Evolutionary conservation across 441 rosid species (phyloP), one percentile per base, ranked within the genome.

Genomic region (Isatis lusitanica): DNA sequence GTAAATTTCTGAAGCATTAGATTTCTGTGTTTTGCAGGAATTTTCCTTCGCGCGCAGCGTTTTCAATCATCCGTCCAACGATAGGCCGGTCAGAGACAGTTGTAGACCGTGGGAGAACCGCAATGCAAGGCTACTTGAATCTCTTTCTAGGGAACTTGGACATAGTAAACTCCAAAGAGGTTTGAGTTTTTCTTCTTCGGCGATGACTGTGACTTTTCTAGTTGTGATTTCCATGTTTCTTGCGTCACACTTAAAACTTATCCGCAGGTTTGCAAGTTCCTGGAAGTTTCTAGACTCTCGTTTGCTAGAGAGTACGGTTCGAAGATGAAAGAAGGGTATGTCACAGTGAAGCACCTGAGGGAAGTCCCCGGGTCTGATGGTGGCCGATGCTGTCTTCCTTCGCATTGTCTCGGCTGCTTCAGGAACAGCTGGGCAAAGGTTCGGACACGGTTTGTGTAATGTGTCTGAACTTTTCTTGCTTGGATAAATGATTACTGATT

Each of bases 241-340:
- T 78, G 72, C 17, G 3, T 73, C 65, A 73, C 70, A 73, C 44
- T 67, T 11, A 15, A 53, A 26, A 33, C 0, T 11, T 66, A 43
- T 56, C 35, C 44, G 21, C 82, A 89, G 94, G 94, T 89, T 15
- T 89, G 94, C 87, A 89, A 80, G 81, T 89, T 89, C 71, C 75
- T 89, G 65, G 95, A 89, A 83, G 92, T 87, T 47, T 89, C 95
- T 15, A 89, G 80, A 62, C 81, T 87, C 51, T 89, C 95, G 26
- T 89, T 89, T 79, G 79, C 86, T 47, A 81, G 82, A 35, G 92
- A 87, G 66, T 87, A 89, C 16, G 95, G 95, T 63, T 87, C 88
- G 12, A 89, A 89, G 76, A 77, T 89, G 81, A 89, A 82, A 78
- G 92, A 89, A 83, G 95, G 90, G 17, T 89, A 83, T 76, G 84